Evolutionary conservation across 352 stramenopile species (phyloP).

Genomic region (Globisporangium heterothallicum): DNA sequence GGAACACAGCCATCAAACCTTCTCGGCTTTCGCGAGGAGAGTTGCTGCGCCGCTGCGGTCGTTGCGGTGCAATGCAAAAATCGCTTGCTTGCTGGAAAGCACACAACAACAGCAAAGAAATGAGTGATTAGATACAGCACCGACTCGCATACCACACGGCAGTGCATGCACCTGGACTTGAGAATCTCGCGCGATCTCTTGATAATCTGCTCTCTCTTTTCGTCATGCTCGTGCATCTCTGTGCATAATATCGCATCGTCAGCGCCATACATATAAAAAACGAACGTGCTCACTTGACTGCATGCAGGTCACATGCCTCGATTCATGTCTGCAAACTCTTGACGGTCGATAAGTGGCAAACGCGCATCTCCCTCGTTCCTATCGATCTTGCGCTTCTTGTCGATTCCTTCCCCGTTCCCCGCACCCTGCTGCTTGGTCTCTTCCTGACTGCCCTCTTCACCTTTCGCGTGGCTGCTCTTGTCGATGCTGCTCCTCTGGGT

Average conservation of each 20-base stretch:
- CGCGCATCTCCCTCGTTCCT: background rate
- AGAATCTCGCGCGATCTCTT: conserved; percentile 93
- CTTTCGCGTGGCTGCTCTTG: background rate
- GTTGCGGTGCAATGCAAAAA: conserved; percentile 91
- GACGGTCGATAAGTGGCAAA: conserved; percentile 23
- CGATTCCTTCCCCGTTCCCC: background rate
- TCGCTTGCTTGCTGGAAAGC: conserved; percentile 85
- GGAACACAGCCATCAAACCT: conserved; percentile 21
- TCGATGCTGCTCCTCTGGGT: background rate
- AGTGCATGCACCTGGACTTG: conserved; percentile 82
- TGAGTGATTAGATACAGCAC: background rate
- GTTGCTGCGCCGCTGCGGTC: conserved; percentile 54
- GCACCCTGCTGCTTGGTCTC: background rate
- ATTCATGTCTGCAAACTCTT: conserved; percentile 59
- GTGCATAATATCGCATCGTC: background rate
- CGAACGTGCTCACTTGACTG: too few species aligned
- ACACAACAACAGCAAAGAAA: background rate
- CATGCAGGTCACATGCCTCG: too few species aligned
- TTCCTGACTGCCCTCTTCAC: background rate
- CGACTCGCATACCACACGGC: background rate
- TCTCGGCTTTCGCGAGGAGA: conserved; percentile 47
- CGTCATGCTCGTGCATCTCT: conserved; percentile 91
- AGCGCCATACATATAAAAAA: too few species aligned
- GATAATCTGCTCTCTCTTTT: conserved; percentile 92
- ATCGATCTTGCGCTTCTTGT: conserved; percentile 8